phyloP scores from a whole-genome alignment of 2,329 filamentous ascomycete species.

The Nemania sp. region DNA sequence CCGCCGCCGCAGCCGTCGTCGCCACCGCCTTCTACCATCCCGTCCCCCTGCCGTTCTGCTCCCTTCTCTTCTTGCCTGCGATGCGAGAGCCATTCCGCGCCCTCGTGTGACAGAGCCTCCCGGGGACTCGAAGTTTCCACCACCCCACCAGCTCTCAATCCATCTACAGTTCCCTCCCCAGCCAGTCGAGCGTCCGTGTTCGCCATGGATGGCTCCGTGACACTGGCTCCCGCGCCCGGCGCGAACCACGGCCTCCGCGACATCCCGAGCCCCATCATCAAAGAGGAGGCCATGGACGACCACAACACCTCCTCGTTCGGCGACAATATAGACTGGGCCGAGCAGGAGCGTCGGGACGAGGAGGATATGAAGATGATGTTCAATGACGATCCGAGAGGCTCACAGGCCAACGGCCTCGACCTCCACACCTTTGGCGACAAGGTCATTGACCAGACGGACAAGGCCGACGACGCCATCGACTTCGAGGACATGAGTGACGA shows the following conservation, averaged over 20 bases:
- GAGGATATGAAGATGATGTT: conserved; percentile 49
- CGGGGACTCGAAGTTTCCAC: background rate
- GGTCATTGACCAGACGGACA: conserved; percentile 69
- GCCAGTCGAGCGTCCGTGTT: background rate
- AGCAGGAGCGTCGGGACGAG: conserved; percentile 39
- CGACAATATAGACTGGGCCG: conserved; percentile 36
- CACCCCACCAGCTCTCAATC: background rate
- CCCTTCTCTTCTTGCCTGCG: conserved; percentile 6
- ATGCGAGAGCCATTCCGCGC: conserved; percentile 20
- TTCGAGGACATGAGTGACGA: conserved; percentile 91
- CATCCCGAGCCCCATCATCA: conserved; percentile 30
- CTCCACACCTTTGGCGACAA: conserved; percentile 41
- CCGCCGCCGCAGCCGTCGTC: background rate
- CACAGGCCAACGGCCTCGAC: conserved; percentile 51
- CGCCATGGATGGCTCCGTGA: conserved; percentile 17
- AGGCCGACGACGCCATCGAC: conserved; percentile 90
- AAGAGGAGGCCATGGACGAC: conserved; percentile 36
- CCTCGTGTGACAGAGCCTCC: conserved; percentile 19
- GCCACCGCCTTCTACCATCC: background rate
- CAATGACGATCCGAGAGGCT: conserved; percentile 53
- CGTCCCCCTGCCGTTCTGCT: background rate
- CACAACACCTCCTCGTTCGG: conserved; percentile 29
- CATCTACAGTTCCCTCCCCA: background rate
- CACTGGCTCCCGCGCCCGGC: conserved; percentile 16
- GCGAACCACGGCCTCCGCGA: conserved; percentile 21